phyloP scores from a whole-genome alignment of 2,329 filamentous ascomycete genomes.

The Scedosporium boydii region DNA sequence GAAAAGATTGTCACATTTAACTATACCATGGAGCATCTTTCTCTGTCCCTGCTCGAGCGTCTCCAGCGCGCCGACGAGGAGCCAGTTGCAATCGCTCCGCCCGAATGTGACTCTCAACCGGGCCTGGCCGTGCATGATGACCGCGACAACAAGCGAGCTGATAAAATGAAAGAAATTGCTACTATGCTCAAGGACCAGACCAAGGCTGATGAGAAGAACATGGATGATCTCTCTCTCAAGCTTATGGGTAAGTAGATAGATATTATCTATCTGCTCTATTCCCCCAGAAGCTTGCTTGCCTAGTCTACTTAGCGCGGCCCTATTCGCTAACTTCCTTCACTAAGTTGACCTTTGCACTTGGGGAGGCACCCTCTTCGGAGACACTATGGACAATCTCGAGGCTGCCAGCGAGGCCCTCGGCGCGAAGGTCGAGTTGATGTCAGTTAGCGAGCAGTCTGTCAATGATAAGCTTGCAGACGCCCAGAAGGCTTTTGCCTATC shows the following conservation, averaged over 20 bases:
- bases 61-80: not conserved
- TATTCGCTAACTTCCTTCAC: not conserved
- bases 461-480: slow-evolving; percentile 2
- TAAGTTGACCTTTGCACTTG: slow-evolving; percentile 23
- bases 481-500: not conserved
- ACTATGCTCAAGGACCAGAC: not conserved
- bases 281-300: not conserved
- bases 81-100: not conserved
- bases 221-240: not conserved
- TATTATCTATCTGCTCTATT: not conserved
- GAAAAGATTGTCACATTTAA: not conserved
- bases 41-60: not conserved
- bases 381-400: slow-evolving; percentile 21
- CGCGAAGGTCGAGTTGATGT: slow-evolving; percentile 1
- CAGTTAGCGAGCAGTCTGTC: slow-evolving; percentile 3
- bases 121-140: not conserved
- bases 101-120: not conserved
- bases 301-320: not conserved
- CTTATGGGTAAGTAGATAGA: not conserved
- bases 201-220: not conserved
- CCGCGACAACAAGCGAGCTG: not conserved
- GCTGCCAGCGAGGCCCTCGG: not conserved
- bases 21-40: not conserved
- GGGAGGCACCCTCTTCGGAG: slow-evolving; percentile 29
- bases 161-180: slow-evolving; percentile 2